Evolutionary conservation across 129 eudicot genomes (phyloP), one percentile per base, ranked within the genome.

Genomic region (Arctium lappa): DNA sequence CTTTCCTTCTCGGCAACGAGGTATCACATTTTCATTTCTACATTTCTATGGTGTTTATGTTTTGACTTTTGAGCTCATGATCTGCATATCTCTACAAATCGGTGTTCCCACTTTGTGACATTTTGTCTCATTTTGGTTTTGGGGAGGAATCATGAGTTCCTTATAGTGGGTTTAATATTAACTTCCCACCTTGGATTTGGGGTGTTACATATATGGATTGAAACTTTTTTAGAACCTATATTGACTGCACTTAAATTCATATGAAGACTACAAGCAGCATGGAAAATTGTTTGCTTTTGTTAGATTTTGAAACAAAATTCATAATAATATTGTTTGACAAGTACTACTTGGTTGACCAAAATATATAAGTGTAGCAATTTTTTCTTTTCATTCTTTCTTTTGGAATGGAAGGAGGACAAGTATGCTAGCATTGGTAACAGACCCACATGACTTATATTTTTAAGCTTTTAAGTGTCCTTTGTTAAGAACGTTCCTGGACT

Each of bases 1-100:
- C 99, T 11, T 96, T 93, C 74, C 93, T 96, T 74, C 93, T 96
- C 5, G 99, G 99, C 68, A 96, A 96, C 62, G 98, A 96, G 98
- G 99, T 95, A 82, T 69, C 66, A 33, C 16, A 18, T 12, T 75
- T 77, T 39, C 29, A 63, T 10, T 30, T 42, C 56, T 72, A 4
- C 1, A 6, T 71, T 72, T 46, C 30, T 32, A 1, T 69, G 31
- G 32, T 46, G 56, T 4, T 22, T 22, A 22, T 22, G 27, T 22
- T 22, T 22, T 22, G 27, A 22, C 27, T 22, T 69, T 69, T 32
- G 15, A 69, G 32, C 15, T 69, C 1, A 8, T 69, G 73, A 22
- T 69, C 8, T 69, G 13, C 73, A 29, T 8, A 69, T 69, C 36
- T 29, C 37, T 69, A 10, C 32, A 39, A 50, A 13, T 16, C 22